Evolutionary conservation across 2,329 filamentous ascomycete genomes (phyloP), one percentile per base, ranked within the genome.

Genomic region (Colletotrichum brevisporum): DNA sequence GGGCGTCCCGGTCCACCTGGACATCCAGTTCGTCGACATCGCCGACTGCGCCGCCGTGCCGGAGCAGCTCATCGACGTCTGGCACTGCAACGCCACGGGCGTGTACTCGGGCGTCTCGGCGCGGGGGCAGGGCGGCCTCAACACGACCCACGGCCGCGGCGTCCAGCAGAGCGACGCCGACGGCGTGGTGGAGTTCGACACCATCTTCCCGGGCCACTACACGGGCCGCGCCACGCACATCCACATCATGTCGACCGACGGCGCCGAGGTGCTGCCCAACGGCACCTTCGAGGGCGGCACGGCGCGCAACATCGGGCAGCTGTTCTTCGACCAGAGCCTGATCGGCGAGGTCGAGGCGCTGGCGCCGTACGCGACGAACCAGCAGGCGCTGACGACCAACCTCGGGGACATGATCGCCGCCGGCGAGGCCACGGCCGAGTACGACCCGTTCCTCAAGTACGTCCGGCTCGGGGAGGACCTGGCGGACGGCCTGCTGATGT

Each of bases 381-480:
- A 76, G 0, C 82, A 85, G 71, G 70, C 76, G 0, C 66, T 86
- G 31, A 89, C 85, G 2, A 78, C 75, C 45, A 91, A 91, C 74
- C 78, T 78, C 1, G 80, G 86, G 0, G 89, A 91, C 72, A 26
- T 18, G 52, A 63, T 63, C 48, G 63, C 68, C 6, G 75, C 77
- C 24, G 81, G 89, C 57, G 81, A 86, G 45, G 76, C 83, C 36
- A 79, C 84, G 71, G 82, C 84, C 5, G 83, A 83, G 48, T 70
- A 58, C 53, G 83, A 83, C 3, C 89, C 89, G 0, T 78, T 90
- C 72, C 80, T 89, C 70, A 83, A 89, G 74, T 90, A 90, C 71
- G 84, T 86, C 13, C 80, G 85, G 3, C 81, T 91, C 4, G 88
- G 89, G 0, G 85, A 90, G 36, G 78, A 78, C 43, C 73, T 88